Percentiles rank a stretch among this genome's conserved stretches.
These are phyloP conservation scores for Alternaria infectoria DNA, from an alignment of 2,329 filamentous ascomycete genomes.

Conservation along the genomic window DNA sequence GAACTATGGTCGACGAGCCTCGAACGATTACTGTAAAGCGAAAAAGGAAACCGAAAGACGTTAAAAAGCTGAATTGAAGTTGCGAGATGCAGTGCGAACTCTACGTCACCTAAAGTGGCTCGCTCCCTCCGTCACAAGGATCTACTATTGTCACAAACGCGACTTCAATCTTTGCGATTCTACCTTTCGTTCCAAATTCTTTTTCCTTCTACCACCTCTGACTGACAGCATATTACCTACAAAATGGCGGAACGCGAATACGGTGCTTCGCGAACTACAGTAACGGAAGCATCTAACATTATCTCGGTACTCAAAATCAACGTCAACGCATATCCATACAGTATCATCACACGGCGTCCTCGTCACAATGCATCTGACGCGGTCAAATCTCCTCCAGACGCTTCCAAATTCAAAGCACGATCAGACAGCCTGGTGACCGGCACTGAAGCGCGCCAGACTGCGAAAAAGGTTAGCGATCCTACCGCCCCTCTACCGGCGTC, in stretches of 20 bases:
- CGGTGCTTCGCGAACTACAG: neutral
- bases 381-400: neutral
- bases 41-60: neutral
- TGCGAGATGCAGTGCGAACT: neutral
- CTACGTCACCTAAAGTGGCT: neutral
- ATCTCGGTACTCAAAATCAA: neutral
- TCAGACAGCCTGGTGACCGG: neutral
- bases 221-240: neutral
- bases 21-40: neutral
- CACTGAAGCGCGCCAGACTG: neutral
- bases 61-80: neutral
- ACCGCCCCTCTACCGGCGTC: neutral
- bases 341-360: neutral
- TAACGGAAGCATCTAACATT: neutral
- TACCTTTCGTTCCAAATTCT: neutral
- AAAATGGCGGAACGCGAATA: neutral
- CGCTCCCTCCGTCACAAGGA: neutral
- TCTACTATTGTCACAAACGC: neutral
- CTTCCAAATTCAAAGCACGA: neutral
- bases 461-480: neutral
- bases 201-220: neutral
- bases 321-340: neutral
- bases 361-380: neutral
- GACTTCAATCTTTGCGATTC: neutral
- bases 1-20: neutral